phyloP scores from a whole-genome alignment of 192 early-diverging fungal genomes.

The Coemansia nantahalensis region DNA sequence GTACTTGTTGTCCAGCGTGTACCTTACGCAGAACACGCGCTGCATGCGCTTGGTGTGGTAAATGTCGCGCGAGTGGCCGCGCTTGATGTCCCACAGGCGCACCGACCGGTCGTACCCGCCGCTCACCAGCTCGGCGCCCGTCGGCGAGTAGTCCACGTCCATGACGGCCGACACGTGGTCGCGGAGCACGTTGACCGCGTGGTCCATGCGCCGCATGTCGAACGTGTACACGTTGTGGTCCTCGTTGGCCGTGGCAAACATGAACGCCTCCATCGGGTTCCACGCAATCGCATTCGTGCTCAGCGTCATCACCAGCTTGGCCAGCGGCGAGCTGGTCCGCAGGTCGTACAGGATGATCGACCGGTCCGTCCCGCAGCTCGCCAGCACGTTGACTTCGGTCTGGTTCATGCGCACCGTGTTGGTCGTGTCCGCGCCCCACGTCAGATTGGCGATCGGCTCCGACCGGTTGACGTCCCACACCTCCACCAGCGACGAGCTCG shows the following conservation, averaged over 20 bases:
- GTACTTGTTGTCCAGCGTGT: constrained; percentile 92
- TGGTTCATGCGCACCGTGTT: constrained; percentile 96
- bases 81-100: constrained; percentile 77
- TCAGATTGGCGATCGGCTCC: constrained; percentile 77
- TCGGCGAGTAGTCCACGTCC: constrained; percentile 97
- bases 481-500: constrained; percentile 79
- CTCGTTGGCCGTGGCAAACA: constrained; percentile 92
- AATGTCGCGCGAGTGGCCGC: constrained; percentile 84
- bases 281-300: constrained; percentile 95
- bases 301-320: constrained; percentile 80
- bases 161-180: constrained; percentile 98
- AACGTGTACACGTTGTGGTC: constrained; percentile 97
- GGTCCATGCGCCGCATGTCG: constrained; percentile 95
- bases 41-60: constrained; percentile 99
- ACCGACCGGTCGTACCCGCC: constrained; percentile 95
- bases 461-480: constrained; percentile 91
- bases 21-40: constrained; percentile 88
- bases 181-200: constrained; percentile 82
- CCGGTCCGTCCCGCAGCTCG: constrained; percentile 90
- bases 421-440: constrained; percentile 95
- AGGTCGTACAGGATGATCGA: constrained; percentile 94
- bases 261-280: constrained; percentile 99
- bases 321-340: constrained; percentile 80
- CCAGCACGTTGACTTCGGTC: constrained; percentile 90
- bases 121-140: constrained; percentile 93